Evolutionary conservation across 257 asterid genomes (phyloP).

Genomic region (Ocimum tenuiflorum): DNA sequence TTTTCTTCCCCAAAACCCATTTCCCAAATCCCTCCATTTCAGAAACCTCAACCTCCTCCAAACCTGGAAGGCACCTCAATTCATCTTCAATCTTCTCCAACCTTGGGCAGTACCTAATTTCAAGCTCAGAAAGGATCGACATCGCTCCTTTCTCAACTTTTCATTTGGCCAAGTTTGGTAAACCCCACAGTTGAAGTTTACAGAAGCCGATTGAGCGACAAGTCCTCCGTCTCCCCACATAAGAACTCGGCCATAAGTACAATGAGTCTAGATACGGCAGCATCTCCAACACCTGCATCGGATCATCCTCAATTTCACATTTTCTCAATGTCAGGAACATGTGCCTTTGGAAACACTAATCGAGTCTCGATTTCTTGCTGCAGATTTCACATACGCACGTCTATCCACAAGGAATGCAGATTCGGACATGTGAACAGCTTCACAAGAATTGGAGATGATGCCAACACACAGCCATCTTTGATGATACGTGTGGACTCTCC

Average conservation of each 20-base stretch:
- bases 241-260: neutral
- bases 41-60: neutral
- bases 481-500: neutral
- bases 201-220: neutral
- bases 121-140: neutral
- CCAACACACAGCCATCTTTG: neutral
- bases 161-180: neutral
- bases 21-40: neutral
- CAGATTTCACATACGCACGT: neutral
- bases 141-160: constrained; percentile 3
- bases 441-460: neutral
- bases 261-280: neutral
- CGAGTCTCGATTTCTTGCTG: neutral
- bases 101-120: neutral
- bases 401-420: constrained; percentile 4
- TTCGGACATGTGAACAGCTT: neutral
- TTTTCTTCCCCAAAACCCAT: neutral
- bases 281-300: neutral
- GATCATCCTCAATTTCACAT: constrained; percentile 5
- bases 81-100: neutral
- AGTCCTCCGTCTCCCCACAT: neutral
- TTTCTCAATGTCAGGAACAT: neutral
- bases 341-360: neutral
- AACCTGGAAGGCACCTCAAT: neutral
- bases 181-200: neutral